phyloP scores from a whole-genome alignment of 2,329 filamentous ascomycete genomes.

The Colletotrichum lupini region DNA sequence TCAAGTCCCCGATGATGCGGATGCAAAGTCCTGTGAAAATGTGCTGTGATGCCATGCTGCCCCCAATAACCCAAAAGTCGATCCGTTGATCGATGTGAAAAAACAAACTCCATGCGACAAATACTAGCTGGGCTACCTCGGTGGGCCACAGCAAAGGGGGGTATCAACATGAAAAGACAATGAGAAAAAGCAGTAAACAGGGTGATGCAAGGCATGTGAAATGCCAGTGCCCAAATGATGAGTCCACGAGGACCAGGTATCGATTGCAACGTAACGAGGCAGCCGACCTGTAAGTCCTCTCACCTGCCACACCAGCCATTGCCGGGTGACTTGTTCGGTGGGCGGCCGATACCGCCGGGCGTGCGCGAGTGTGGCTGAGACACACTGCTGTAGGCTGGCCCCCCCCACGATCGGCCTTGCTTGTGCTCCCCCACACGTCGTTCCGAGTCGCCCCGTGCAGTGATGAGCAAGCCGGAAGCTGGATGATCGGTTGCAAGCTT shows the following conservation, averaged over 20 bases:
- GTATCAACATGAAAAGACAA: slow-evolving; percentile 31
- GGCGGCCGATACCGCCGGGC: slow-evolving; percentile 29
- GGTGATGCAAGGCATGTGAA: slow-evolving; percentile 23
- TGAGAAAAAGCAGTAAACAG: not conserved
- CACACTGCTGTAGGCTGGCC: slow-evolving; percentile 13
- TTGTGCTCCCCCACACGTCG: slow-evolving; percentile 26
- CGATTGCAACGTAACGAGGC: slow-evolving; percentile 8
- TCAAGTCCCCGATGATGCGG: slow-evolving; percentile 10
- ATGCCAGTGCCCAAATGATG: slow-evolving; percentile 25
- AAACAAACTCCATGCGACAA: slow-evolving; percentile 29
- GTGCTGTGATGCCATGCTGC: slow-evolving; percentile 25
- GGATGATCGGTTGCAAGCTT: not conserved
- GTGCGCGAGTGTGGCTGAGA: slow-evolving; percentile 34
- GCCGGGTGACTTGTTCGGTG: slow-evolving; percentile 21
- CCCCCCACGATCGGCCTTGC: slow-evolving; percentile 28
- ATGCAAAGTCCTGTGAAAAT: slow-evolving; percentile 22
- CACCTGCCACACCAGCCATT: slow-evolving; percentile 30
- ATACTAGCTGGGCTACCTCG: slow-evolving; percentile 16
- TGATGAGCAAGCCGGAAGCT: not conserved
- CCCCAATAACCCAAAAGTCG: slow-evolving; percentile 9
- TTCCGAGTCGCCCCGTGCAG: slow-evolving; percentile 15
- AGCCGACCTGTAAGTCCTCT: slow-evolving; percentile 24
- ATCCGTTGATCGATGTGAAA: slow-evolving; percentile 21
- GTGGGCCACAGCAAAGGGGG: slow-evolving; percentile 20
- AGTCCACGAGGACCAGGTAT: slow-evolving; percentile 20